phyloP scores from a whole-genome alignment of 768 basidiomycete genomes.

The Amanita rubescens region DNA sequence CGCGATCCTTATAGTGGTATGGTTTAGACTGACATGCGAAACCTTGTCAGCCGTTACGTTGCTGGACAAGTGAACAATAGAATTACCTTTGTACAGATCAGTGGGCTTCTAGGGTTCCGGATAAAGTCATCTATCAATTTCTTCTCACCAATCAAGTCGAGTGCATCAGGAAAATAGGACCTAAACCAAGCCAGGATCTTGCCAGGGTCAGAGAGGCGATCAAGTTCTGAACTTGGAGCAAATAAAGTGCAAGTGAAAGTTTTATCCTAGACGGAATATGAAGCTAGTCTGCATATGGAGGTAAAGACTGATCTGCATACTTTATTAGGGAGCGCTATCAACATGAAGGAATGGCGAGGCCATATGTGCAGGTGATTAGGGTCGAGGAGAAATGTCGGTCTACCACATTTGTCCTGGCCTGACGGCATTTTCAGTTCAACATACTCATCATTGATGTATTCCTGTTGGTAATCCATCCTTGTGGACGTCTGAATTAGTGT shows the following conservation, averaged over 20 bases:
- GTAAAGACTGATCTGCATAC: constrained; percentile 37
- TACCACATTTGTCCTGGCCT: constrained; percentile 51
- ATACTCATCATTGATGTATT: constrained; percentile 94
- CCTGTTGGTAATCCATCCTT: constrained; percentile 94
- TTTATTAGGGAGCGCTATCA: constrained; percentile 96
- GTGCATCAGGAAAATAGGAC: constrained; percentile 81
- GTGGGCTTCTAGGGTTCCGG: constrained; percentile 78
- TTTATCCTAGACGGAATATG: constrained; percentile 61
- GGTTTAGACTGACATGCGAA: constrained; percentile 55
- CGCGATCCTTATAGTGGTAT: constrained; percentile 87
- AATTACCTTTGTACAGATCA: constrained; percentile 90
- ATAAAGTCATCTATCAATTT: constrained; percentile 69
- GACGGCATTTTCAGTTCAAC: constrained; percentile 95
- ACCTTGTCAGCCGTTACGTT: not conserved
- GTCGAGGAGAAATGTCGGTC: constrained; percentile 75
- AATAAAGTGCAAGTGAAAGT: constrained; percentile 97
- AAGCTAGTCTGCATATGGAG: constrained; percentile 14
- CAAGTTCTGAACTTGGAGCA: constrained; percentile 73
- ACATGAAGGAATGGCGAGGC: constrained; percentile 99
- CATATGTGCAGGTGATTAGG: constrained; percentile 97
- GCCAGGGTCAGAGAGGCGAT: constrained; percentile 53
- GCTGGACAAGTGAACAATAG: not conserved
- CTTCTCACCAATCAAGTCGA: constrained; percentile 77
- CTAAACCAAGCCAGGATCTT: constrained; percentile 69
- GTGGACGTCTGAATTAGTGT: constrained; percentile 19